Evolutionary conservation across 805 yeast genomes (phyloP), one percentile per base, ranked within the genome.

Genomic region (Wickerhamomyces subpelliculosus): DNA sequence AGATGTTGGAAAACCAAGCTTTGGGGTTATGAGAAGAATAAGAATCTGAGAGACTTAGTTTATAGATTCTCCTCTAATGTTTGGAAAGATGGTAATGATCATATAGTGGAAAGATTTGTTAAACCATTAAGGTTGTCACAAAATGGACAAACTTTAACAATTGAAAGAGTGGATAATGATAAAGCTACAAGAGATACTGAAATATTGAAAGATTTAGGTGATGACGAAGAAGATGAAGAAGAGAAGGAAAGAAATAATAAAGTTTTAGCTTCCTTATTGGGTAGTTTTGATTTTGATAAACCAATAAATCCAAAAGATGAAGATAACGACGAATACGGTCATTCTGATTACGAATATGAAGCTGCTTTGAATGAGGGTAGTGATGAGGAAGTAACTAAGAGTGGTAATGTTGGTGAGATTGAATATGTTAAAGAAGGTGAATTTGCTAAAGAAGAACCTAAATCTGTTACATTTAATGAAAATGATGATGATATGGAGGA

Each of bases 21-120:
- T 29, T 90, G 98, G 98, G 97, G 97, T 4, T 71, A 76, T 43
- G 88, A 84, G 47, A 84, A 84, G 62, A 71, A 75, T 45, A 80
- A 73, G 49, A 65, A 70, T 3, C 56, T 70, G 3, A 68, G 71
- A 25, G 93, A 82, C 48, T 65, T 88, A 47, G 84, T 81, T 0
- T 73, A 68, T 59, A 65, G 67, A 38, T 89, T 74, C 55, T 64
- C 60, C 9, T 73, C 80, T 43, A 84, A 83, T 0, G 72, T 70
- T 33, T 87, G 96, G 96, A 72, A 72, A 47, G 85, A 84, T 57
- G 88, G 88, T 6, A 78, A 75, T 43, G 84, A 80, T 35, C 94
- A 85, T 54, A 72, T 86, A 11, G 72, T 89, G 16, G 97, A 89
- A 52, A 68, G 77, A 38, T 55, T 69, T 5, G 28, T 45, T 3